Base-by-base conservation (phyloP, 1,284 basidiomycete species). In the Gymnopus androsaceus region DNA sequence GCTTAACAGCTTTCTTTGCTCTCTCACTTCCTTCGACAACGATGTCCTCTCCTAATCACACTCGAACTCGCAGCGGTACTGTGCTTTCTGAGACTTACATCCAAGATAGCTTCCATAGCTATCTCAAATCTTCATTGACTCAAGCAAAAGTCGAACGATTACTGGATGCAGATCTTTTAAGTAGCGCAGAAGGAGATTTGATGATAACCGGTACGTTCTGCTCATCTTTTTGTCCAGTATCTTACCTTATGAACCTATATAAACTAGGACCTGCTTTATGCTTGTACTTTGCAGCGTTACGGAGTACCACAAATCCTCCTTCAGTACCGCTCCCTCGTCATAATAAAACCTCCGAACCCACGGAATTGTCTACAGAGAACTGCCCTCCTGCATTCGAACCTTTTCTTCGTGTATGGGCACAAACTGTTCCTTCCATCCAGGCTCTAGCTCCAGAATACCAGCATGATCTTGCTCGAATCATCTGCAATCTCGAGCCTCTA, bases 381-480 rank as follows among this genome's bases (percentile, higher is more conserved):
- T 87, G 85, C 61, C 87, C 86, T 0, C 71, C 72, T 0, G 63
- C 80, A 0, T 92, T 93, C 70, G 66, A 77, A 2, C 73, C 81
- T 3, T 90, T 92, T 65, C 81, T 92, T 41, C 72, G 73, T 3
- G 82, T 92, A 15, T 93, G 91, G 91, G 77, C 85, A 0, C 71
- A 77, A 15, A 71, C 77, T 1, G 91, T 93, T 0, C 78, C 84
- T 0, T 65, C 66, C 11, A 90, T 93, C 57, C 88, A 92, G 60
- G 60, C 60, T 2, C 78, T 93, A 11, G 49, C 71, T 0, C 83
- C 83, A 3, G 83, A 88, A 59, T 70, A 82, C 48, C 85, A 91
- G 56, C 88, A 92, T 62, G 91, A 93, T 66, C 84, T 93, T 33
- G 89, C 90, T 0, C 82, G 90, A 4, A 72, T 88, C 52, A 88